Percentiles rank a stretch among this genome's conserved stretches.
These are phyloP conservation scores for Psilocybe subaeruginosa DNA, from an alignment of 768 basidiomycete genomes.

Conservation along the genomic window DNA sequence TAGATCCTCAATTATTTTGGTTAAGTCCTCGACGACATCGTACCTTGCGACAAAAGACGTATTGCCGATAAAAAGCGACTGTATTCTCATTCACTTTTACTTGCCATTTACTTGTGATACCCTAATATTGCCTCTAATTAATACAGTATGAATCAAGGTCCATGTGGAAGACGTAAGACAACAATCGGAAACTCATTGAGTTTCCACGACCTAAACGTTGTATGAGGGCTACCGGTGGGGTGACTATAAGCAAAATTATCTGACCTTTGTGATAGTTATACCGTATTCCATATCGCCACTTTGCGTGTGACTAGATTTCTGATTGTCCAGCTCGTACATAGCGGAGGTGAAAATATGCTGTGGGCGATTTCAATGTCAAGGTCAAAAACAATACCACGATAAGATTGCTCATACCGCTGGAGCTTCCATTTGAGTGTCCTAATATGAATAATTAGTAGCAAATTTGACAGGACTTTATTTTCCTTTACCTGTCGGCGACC, in stretches of 20 bases:
- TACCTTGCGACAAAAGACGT: too few relatives aligned
- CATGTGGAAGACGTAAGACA: too few relatives aligned
- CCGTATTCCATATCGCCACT: conserved; percentile 2
- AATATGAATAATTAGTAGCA: neutral
- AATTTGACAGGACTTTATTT: neutral
- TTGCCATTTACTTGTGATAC: too few relatives aligned
- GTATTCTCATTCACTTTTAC: too few relatives aligned
- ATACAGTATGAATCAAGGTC: too few relatives aligned
- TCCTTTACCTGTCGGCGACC: conserved; percentile 13
- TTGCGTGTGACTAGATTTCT: neutral
- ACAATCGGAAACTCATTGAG: neutral
- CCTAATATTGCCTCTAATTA: too few relatives aligned
- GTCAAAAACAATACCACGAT: neutral
- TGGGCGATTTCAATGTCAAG: too few relatives aligned
- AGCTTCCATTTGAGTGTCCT: neutral
- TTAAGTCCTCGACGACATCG: too few relatives aligned
- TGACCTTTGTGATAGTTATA: neutral
- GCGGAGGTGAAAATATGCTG: neutral
- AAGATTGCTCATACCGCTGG: neutral
- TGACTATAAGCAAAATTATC: neutral
- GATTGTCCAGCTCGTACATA: conserved; percentile 1
- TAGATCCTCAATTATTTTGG: too few relatives aligned
- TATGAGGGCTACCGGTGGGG: too few relatives aligned
- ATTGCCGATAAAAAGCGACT: too few relatives aligned
- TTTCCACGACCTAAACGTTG: neutral